Base-by-base conservation (phyloP, 2,329 filamentous ascomycete species). In the Arachnomyces sp. region DNA sequence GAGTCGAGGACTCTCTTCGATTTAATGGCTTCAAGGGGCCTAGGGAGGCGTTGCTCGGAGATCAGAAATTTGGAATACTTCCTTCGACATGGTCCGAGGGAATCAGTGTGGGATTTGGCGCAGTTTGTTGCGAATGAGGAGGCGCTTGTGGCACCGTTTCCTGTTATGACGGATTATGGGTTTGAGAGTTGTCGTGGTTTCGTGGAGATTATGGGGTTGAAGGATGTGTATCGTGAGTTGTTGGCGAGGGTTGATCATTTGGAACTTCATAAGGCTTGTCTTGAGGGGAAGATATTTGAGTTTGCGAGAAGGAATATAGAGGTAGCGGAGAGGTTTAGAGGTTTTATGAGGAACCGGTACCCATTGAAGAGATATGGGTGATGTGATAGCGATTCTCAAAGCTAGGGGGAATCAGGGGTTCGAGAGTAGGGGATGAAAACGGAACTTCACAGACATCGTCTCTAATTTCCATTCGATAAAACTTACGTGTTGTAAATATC, bases 61-160 rank as follows among this genome's bases (percentile, higher is more conserved):
- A 31, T 53, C 12, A 47, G 45, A 6, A 42, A 40, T 31, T 49
- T 54, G 1, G 50, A 54, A 33, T 30, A 8, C 25, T 54, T 54
- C 34, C 40, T 54, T 11, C 49, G 47, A 15, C 45, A 38, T 17
- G 49, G 44, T 7, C 42, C 39, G 8, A 45, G 28, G 9, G 46
- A 38, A 20, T 58, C 53, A n/a, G 52, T 58, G 28, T 58, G 54
- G 55, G 20, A 42, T 30, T 43, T 57, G 37, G 55, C 53, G 40
- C 52, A 56, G 36, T 57, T 55, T 31, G 30, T 57, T 31, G 51
- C 43, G 34, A 48, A 49, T 14, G 44, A 34, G 5, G 40, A 53
- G 13, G 49, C 49, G 12, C n/a, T n/a, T n/a, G n/a, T n/a, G n/a
- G 36, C 31, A 8, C 37, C 44, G 0, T 38, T 46, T 46, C 48